Evolutionary conservation across 257 asterid species (phyloP), one percentile per base, ranked within the genome.

Genomic region (Ilex aquifolium): DNA sequence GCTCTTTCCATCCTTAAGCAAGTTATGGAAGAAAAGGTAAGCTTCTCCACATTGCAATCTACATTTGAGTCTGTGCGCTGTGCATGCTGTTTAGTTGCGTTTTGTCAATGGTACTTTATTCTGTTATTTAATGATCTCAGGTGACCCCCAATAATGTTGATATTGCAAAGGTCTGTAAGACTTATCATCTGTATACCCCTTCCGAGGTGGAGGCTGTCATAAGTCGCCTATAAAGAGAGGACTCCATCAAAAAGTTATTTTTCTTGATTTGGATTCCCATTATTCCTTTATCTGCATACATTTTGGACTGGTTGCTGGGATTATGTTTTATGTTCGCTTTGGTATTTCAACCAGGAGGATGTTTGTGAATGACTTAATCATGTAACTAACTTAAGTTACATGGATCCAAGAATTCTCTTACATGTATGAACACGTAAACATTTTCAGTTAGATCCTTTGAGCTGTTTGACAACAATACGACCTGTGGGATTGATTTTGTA

Each of bases 21-120:
- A 77, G 96, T 88, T 59, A 86, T 88, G 96, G 96, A 88, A 83
- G 96, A 88, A 67, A 86, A 88, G 90, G 96, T 85, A 75, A 60
- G 31, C 60, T 17, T 16, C 64, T 39, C 3, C 13, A 32, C 31
- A 7, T 3, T 8, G 31, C 17, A 57, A 21, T 65, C 49, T 10
- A 27, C 44, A 49, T n/a, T 54, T 51, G 31, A 0, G 16, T 51
- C 32, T 48, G 46, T 52, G 14, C 1, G 14, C 17, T 12, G 54
- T 2, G 2, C 17, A 11, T 49, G 14, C 17, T 49, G 14, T 11
- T 49, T 49, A 49, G 4, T 11, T 49, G 14, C 2, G 54, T 49
- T 49, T n/a, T 2, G 0, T 36, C 42, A 36, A 0, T 4, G 5
- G 8, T 36, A 36, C 40, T 36, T 3, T 3, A 36, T 0, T 49